phyloP scores from a whole-genome alignment of 73 alveolate species.

The Paramecium biaurelia region DNA sequence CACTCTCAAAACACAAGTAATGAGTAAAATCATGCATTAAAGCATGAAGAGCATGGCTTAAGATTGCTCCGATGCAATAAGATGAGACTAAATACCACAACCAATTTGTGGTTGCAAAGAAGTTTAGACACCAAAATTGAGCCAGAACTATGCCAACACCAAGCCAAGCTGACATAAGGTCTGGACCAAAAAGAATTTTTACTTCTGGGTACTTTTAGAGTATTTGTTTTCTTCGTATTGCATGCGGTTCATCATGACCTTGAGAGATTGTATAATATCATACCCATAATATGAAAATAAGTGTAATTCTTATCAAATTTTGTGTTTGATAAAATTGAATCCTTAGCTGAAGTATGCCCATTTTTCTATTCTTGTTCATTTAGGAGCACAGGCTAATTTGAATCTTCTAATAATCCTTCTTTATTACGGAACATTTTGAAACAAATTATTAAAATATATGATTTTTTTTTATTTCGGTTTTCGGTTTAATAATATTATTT shows the following conservation, averaged over 20 bases:
- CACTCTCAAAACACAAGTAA: slow-evolving; percentile 43
- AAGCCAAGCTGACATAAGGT: slow-evolving; percentile 35
- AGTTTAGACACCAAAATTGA: neutral
- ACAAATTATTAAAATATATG: neutral
- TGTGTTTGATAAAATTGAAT: neutral
- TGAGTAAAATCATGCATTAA: slow-evolving; percentile 63
- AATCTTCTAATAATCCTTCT: neutral
- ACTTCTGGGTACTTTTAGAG: slow-evolving; percentile 58
- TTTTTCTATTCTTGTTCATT: neutral
- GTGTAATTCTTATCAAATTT: slow-evolving; percentile 38
- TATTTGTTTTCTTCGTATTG: slow-evolving; percentile 48
- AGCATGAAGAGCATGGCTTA: slow-evolving; percentile 56
- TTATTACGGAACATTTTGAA: neutral
- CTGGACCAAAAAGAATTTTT: slow-evolving; percentile 21
- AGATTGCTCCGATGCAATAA: slow-evolving; percentile 43
- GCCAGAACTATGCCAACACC: slow-evolving; percentile 28
- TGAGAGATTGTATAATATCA: neutral
- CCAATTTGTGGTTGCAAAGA: slow-evolving; percentile 38
- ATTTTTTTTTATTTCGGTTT: neutral
- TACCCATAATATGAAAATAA: slow-evolving; percentile 63
- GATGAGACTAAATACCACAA: slow-evolving; percentile 5
- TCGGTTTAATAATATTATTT: neutral
- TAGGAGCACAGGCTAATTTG: neutral
- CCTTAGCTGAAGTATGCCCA: neutral
- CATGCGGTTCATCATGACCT: slow-evolving; percentile 61